phyloP scores from a whole-genome alignment of 2,329 filamentous ascomycete genomes.

The Ascocoryne sarcoides region DNA sequence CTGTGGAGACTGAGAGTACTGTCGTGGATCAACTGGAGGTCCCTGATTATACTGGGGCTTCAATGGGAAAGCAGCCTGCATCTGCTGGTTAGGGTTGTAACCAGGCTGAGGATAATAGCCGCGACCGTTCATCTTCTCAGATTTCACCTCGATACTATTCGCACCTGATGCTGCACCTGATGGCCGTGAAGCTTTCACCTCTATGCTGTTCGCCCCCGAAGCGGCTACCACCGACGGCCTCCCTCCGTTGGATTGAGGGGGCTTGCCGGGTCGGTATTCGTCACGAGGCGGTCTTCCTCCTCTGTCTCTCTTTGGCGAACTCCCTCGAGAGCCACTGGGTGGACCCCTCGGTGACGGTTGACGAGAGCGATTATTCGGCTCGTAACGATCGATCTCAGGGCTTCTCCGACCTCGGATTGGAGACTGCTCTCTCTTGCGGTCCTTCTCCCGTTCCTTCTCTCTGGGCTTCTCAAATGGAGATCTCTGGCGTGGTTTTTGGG shows the following conservation, averaged over 20 bases:
- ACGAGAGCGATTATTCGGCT: constrained; percentile 19
- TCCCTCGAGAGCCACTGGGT: constrained; percentile 15
- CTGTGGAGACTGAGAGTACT: constrained; percentile 50
- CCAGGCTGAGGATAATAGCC: constrained; percentile 28
- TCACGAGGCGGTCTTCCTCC: constrained; percentile 16
- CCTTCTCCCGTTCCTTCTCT: constrained; percentile 18
- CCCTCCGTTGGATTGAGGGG: constrained; percentile 9
- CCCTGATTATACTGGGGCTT: constrained; percentile 30
- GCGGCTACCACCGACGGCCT: constrained; percentile 13
- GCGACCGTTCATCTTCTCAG: constrained; percentile 29
- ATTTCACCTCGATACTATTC: constrained; percentile 30
- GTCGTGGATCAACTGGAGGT: constrained; percentile 29
- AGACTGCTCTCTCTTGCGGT: constrained; percentile 17
- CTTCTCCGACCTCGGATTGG: constrained; percentile 16
- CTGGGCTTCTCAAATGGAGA: constrained; percentile 16
- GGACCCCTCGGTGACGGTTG: constrained; percentile 22
- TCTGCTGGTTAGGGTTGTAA: constrained; percentile 30
- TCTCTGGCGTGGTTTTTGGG: constrained; percentile 15
- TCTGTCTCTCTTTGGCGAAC: constrained; percentile 19
- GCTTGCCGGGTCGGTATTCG: constrained; percentile 21
- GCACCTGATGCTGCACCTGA: constrained; percentile 26
- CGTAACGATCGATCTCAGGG: constrained; percentile 24
- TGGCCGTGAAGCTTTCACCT: constrained; percentile 21
- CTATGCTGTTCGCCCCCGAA: constrained; percentile 28
- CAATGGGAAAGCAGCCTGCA: constrained; percentile 30